These are phyloP conservation scores for Pogostemon cablin DNA, from an alignment of 257 asterid genomes.

Conservation along the genomic window DNA sequence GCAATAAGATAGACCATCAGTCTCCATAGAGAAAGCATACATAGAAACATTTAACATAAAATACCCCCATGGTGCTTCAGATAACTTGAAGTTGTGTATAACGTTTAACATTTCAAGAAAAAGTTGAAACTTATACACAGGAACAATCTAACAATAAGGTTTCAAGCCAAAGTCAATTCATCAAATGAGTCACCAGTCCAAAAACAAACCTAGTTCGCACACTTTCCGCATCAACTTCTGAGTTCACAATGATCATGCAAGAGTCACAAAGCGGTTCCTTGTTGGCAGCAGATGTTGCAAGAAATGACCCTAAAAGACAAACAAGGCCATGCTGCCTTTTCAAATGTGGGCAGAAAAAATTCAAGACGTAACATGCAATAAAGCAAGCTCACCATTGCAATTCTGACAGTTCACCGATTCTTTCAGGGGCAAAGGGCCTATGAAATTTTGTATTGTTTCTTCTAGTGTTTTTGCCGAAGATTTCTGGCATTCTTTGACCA, in stretches of 20 bases:
- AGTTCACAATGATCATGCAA: conserved; percentile 62
- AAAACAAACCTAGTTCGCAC: conserved; percentile 42
- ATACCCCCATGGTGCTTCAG: too few relatives aligned
- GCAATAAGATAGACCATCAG: too few relatives aligned
- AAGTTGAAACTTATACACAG: too few relatives aligned
- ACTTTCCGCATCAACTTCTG: conserved; percentile 59
- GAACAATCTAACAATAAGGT: too few relatives aligned
- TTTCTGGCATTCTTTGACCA: conserved; percentile 90
- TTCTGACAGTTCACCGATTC: conserved; percentile 71
- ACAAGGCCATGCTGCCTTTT: conserved; percentile 23
- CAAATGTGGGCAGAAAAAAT: conserved; percentile 9
- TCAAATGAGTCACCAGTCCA: too few relatives aligned
- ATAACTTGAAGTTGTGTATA: too few relatives aligned
- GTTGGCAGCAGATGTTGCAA: conserved; percentile 76
- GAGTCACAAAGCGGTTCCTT: conserved; percentile 84
- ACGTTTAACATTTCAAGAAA: too few relatives aligned
- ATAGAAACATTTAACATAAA: too few relatives aligned
- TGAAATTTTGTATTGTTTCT: conserved; percentile 73
- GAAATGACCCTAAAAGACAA: conserved; percentile 65
- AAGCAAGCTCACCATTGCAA: conserved; percentile 64
- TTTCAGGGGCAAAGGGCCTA: conserved; percentile 81
- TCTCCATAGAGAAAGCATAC: too few relatives aligned
- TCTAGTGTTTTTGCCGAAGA: conserved; percentile 68
- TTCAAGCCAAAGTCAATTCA: too few relatives aligned
- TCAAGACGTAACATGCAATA: conserved; percentile 16